Base-by-base conservation (phyloP, 495 filamentous ascomycete genomes). In the Hypoxylon lenormandii region DNA sequence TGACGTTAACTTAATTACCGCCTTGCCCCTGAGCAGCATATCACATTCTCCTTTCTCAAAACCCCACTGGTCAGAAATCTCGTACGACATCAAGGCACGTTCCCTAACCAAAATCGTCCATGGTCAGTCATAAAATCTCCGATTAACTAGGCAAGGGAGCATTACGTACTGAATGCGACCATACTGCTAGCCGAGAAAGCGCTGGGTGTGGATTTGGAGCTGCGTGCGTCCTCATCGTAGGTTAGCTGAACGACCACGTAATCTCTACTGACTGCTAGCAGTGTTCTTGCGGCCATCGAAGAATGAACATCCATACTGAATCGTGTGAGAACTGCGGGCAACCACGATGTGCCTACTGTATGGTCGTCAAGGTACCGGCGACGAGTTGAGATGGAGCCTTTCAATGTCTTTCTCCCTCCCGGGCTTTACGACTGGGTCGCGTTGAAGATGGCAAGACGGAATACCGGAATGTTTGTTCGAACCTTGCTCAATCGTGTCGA, bases 231-330 rank as follows among this genome's bases (percentile, higher is more conserved):
- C 8, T n/a, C 26, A 3, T 6, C 42, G 42, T 18, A 15, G 16
- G 42, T 12, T 6, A 16, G 21, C 5, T 33, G 12, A 10, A 8
- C 2, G 22, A 22, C 15, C 8, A 53, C 11, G 1, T 43, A 6
- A 13, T 26, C 13, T 21, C 42, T 53, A 19, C 49, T 62, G 37
- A 62, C 42, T 12, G 11, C 3, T 11, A 18, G 16, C 16, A 62
- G 59, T 54, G 49, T 12, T 47, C 59, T 15, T 62, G 59, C 47
- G 59, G 59, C 12, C 59, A 62, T n/a, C 59, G 49, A 37, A 18
- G 40, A 38, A 62, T 62, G 59, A 54, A 28, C 28, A 62, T 54
- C 1, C 59, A 37, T 18, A 42, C 33, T 19, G 38, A 62, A 26
- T 11, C 2, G 11, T 62, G 59, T 18, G 59, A 62, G 13, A 38